A percentile compares a stretch with the other conserved stretches of the same genome.
These are phyloP conservation scores for Halophytophthora polymorphica DNA, from an alignment of 352 stramenopile genomes.

Conservation along the genomic window DNA sequence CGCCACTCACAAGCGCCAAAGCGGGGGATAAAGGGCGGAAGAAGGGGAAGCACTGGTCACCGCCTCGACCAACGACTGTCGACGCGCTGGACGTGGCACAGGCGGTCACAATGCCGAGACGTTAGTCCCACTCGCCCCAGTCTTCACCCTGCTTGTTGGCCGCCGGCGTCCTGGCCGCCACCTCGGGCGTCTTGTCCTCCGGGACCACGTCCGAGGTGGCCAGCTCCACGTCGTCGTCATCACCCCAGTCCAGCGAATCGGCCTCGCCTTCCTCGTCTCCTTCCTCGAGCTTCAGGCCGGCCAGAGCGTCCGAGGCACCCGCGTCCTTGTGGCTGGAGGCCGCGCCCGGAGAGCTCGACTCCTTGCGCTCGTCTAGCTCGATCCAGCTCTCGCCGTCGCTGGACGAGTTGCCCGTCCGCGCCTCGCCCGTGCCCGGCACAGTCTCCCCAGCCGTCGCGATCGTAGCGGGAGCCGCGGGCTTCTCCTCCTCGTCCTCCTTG, in stretches of 20 bases:
- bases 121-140: slow-evolving; percentile 72
- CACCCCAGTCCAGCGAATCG: slow-evolving; percentile 61
- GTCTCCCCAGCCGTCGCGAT: slow-evolving; percentile 4
- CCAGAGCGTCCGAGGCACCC: slow-evolving; percentile 17
- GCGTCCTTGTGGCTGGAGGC: slow-evolving; percentile 32
- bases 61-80: too few relatives aligned
- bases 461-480: slow-evolving; percentile 2
- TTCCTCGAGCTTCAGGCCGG: slow-evolving; percentile 31
- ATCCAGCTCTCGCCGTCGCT: slow-evolving; percentile 69
- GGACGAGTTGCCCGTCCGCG: slow-evolving; percentile 26
- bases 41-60: background rate
- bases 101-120: background rate
- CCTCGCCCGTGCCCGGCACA: background rate
- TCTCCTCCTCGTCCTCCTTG: slow-evolving; percentile 34
- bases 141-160: slow-evolving; percentile 48
- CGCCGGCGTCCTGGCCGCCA: slow-evolving; percentile 18
- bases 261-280: slow-evolving; percentile 33
- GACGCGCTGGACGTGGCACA: background rate
- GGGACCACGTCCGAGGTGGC: slow-evolving; percentile 8
- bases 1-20: background rate
- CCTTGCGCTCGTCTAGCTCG: slow-evolving; percentile 59
- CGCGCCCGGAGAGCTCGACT: slow-evolving; percentile 45
- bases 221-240: slow-evolving; percentile 44
- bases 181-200: slow-evolving; percentile 14
- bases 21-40: background rate